phyloP scores from a whole-genome alignment of 768 basidiomycete genomes.

The Tricholoma sp. region DNA sequence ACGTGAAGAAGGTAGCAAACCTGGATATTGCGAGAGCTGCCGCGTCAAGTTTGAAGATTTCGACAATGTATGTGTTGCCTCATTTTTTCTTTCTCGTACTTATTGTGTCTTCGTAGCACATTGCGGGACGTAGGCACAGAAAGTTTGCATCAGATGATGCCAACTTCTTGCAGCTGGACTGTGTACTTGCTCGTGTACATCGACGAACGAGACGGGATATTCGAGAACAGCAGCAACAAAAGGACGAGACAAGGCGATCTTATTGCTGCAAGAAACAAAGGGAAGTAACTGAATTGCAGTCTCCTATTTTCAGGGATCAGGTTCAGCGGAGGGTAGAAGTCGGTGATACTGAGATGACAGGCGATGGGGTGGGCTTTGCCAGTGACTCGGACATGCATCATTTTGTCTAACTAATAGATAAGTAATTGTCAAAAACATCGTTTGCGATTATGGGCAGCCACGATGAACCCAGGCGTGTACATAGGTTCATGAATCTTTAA shows the following conservation, averaged over 20 bases:
- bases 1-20: slow-evolving; percentile 82
- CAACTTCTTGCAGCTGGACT: slow-evolving; percentile 80
- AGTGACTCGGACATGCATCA: background rate
- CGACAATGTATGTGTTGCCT: slow-evolving; percentile 47
- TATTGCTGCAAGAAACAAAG: slow-evolving; percentile 2
- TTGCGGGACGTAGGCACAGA: slow-evolving; percentile 64
- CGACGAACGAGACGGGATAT: slow-evolving; percentile 35
- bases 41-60: slow-evolving; percentile 88
- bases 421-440: background rate
- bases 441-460: background rate
- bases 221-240: slow-evolving; percentile 19
- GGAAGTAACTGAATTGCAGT: background rate
- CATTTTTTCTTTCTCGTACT: slow-evolving; percentile 1
- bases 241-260: slow-evolving; percentile 11
- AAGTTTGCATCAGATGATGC: slow-evolving; percentile 73
- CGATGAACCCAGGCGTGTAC: too few relatives aligned
- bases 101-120: slow-evolving; percentile 49
- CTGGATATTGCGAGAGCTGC: slow-evolving; percentile 98
- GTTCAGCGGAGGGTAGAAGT: background rate
- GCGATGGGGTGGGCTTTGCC: background rate
- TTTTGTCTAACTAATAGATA: background rate
- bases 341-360: slow-evolving; percentile 2
- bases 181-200: slow-evolving; percentile 58
- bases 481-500: too few relatives aligned
- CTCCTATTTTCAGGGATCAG: background rate